These are phyloP conservation scores for Pythium biforme DNA, from an alignment of 352 stramenopile genomes.

Conservation along the genomic window DNA sequence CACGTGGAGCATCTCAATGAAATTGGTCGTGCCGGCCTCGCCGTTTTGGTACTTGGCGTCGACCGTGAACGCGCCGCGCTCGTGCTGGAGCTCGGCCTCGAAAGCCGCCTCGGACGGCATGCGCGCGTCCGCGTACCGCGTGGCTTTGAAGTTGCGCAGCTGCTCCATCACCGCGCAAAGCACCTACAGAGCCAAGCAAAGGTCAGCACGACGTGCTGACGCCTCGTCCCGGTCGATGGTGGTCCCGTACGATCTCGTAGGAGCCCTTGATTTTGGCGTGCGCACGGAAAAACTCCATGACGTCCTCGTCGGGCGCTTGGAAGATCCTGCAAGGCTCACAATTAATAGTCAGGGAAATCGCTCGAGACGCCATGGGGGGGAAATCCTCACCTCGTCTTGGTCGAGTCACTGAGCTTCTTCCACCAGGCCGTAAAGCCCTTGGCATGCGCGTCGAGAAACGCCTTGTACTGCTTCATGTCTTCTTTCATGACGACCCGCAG, in stretches of 20 bases:
- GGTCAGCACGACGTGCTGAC: neutral
- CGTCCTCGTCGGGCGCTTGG: constrained; percentile 81
- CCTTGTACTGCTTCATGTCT: constrained; percentile 63
- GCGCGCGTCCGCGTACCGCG: constrained; percentile 88
- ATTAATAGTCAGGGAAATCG: too few relatives aligned
- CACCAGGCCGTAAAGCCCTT: constrained; percentile 65
- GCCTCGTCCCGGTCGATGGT: too few relatives aligned
- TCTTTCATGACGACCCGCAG: constrained; percentile 85
- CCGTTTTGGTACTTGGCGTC: constrained; percentile 40
- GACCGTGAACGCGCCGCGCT: constrained; percentile 56
- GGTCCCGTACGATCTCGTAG: constrained; percentile 69
- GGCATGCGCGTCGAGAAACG: constrained; percentile 66
- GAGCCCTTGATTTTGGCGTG: constrained; percentile 89
- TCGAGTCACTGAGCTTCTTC: constrained; percentile 39
- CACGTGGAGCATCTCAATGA: constrained; percentile 59
- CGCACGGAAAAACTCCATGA: constrained; percentile 76
- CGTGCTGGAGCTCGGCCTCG: constrained; percentile 49
- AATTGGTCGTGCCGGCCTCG: constrained; percentile 39
- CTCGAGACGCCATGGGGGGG: too few relatives aligned
- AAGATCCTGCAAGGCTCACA: constrained; percentile 79
- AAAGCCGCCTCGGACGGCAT: constrained; percentile 69
- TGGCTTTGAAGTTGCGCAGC: constrained; percentile 91
- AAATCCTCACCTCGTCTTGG: constrained; percentile 38
- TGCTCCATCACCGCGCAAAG: constrained; percentile 91
- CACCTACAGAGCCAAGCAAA: constrained; percentile 18